Conservation (phyloP, 2,329 filamentous ascomycete species). For the Pseudogymnoascus sp. region DNA sequence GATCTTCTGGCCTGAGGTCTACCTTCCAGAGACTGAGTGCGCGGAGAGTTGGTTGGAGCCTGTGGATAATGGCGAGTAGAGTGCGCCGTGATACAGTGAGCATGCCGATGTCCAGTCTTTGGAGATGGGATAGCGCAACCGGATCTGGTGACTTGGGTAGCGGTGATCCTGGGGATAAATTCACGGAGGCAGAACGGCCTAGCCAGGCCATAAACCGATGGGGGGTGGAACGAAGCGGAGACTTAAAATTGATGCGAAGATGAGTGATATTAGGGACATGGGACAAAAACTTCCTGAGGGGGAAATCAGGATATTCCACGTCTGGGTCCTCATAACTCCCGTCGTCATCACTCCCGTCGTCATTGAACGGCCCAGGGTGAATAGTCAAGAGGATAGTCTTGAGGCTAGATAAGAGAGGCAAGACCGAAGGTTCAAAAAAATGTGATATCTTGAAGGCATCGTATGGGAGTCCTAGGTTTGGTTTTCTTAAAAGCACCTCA, state of each 20-base stretch:
- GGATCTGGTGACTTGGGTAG: conserved; percentile 20
- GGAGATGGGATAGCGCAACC: conserved; percentile 31
- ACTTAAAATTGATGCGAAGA: conserved; percentile 45
- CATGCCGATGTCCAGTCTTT: conserved; percentile 39
- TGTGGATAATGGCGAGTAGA: conserved; percentile 33
- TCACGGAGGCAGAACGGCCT: conserved; percentile 14
- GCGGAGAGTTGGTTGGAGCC: conserved; percentile 39
- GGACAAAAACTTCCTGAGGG: conserved; percentile 24
- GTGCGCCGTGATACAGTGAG: conserved; percentile 25
- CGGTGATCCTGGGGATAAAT: neutral
- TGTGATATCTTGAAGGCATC: conserved; percentile 41
- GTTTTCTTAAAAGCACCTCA: conserved; percentile 39
- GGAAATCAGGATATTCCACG: conserved; percentile 17
- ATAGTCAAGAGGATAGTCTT: conserved; percentile 39
- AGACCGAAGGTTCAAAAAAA: conserved; percentile 32
- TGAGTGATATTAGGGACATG: conserved; percentile 39
- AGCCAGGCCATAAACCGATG: conserved; percentile 36
- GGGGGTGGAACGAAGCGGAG: conserved; percentile 11
- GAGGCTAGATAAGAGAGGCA: conserved; percentile 39
- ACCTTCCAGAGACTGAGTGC: conserved; percentile 42
- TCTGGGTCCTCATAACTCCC: conserved; percentile 13
- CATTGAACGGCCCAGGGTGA: conserved; percentile 14
- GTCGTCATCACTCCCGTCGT: neutral
- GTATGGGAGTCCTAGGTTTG: conserved; percentile 29
- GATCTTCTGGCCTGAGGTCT: conserved; percentile 19